Evolutionary conservation across 352 stramenopile genomes (phyloP).

Genomic region (Blastocystis sp.): DNA sequence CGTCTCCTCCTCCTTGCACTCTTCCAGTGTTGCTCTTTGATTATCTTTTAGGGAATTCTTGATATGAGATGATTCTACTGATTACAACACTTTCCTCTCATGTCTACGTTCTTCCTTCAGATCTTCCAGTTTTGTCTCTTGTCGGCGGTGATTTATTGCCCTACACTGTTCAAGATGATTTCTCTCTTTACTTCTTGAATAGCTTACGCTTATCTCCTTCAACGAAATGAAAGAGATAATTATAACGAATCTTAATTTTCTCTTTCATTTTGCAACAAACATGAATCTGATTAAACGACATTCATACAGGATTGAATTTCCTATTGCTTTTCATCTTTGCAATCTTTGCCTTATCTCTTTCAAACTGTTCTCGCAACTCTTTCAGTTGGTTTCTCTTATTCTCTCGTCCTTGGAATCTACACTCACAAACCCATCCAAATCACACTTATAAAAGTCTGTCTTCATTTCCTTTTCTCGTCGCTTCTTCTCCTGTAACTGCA

Average conservation of each 20-base stretch:
- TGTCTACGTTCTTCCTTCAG: background rate
- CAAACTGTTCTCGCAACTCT: conserved; percentile 49
- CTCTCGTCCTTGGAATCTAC: conserved; percentile 47
- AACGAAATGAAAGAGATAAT: conserved; percentile 11
- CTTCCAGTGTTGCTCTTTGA: background rate
- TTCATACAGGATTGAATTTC: conserved; percentile 37
- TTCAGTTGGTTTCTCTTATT: conserved; percentile 33
- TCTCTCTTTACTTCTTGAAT: background rate
- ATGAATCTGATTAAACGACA: background rate
- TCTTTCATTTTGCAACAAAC: conserved; percentile 12
- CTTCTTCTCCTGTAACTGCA: conserved; percentile 22
- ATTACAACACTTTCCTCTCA: background rate
- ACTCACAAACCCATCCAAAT: background rate
- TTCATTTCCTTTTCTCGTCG: conserved; percentile 17
- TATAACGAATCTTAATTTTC: conserved; percentile 43
- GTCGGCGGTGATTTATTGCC: background rate
- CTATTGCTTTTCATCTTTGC: conserved; percentile 51
- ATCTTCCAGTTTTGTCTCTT: background rate
- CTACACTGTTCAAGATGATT: too few species aligned
- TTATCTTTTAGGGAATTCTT: background rate
- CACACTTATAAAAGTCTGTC: conserved; percentile 52
- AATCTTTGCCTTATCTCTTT: background rate
- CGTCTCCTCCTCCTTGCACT: background rate
- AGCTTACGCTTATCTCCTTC: conserved; percentile 3
- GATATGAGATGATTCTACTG: background rate